These are phyloP conservation scores for Polytrichum commune DNA, from an alignment of 225 moss, liverwort and hornwort genomes.

Conservation along the genomic window DNA sequence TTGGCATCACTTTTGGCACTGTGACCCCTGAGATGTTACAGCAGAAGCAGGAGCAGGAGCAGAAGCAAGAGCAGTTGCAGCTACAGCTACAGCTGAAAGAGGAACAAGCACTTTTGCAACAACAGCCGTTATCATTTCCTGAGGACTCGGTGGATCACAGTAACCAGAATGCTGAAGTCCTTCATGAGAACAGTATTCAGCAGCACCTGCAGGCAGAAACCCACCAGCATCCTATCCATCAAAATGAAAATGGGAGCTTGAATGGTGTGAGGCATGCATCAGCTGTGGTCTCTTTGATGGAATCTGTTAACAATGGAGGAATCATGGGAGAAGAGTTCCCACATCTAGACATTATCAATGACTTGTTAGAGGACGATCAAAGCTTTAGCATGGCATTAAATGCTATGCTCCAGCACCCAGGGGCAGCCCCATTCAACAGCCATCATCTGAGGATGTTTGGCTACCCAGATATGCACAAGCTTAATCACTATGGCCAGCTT, in stretches of 20 bases:
- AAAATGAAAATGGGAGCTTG: conserved; percentile 48
- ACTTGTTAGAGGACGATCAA: conserved; percentile 91
- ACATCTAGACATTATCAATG: conserved; percentile 95
- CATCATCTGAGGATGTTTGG: conserved; percentile 54
- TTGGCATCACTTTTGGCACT: conserved; percentile 93
- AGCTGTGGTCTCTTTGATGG: conserved; percentile 41
- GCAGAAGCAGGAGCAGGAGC: conserved; percentile 59
- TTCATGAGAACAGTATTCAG: conserved; percentile 38
- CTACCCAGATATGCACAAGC: conserved; percentile 64
- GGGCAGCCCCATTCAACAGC: conserved; percentile 41
- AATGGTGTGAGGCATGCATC: conserved; percentile 39
- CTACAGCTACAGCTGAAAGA: conserved; percentile 49
- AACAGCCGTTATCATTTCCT: conserved; percentile 26
- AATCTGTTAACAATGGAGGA: conserved; percentile 59
- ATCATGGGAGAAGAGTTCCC: conserved; percentile 95
- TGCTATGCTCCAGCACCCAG: conserved; percentile 66
- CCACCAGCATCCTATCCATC: conserved; percentile 44
- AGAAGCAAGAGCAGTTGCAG: conserved; percentile 33
- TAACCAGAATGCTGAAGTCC: conserved; percentile 34
- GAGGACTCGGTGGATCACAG: conserved; percentile 37
- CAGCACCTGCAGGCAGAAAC: conserved; percentile 11
- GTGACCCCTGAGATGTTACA: conserved; percentile 89
- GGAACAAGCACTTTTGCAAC: conserved; percentile 35
- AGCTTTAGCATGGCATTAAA: conserved; percentile 73
- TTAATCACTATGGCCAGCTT: conserved; percentile 72